phyloP scores from a whole-genome alignment of 805 yeast genomes.

The Hagleromyces aurorensis region DNA sequence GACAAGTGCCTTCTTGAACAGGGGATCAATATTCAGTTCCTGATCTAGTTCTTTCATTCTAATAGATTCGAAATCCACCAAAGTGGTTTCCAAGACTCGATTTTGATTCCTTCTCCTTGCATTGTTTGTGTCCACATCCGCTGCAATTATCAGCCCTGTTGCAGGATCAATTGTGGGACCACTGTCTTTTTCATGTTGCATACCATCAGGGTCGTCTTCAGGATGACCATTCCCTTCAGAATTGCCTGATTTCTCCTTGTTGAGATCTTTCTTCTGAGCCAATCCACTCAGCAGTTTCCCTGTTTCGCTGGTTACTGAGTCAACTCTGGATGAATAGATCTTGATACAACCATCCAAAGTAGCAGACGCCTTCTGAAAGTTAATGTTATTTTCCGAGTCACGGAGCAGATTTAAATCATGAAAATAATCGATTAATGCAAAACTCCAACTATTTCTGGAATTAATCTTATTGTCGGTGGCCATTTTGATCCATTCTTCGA shows the following conservation, averaged over 20 bases:
- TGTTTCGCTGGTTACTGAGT: constrained; percentile 85
- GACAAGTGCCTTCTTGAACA: constrained; percentile 65
- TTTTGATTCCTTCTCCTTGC: constrained; percentile 24
- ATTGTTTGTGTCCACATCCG: constrained; percentile 18
- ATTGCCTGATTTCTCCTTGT: constrained; percentile 14
- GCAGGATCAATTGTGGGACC: constrained; percentile 27
- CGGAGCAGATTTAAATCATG: constrained; percentile 69
- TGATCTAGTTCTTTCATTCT: constrained; percentile 51
- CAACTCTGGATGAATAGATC: constrained; percentile 84
- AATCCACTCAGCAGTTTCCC: constrained; percentile 75
- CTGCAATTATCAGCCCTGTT: constrained; percentile 29
- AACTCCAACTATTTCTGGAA: constrained; percentile 79
- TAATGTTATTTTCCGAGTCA: constrained; percentile 69
- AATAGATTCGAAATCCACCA: constrained; percentile 44
- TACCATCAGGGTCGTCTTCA: constrained; percentile 16
- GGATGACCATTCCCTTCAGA: constrained; percentile 20
- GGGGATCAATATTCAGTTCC: constrained; percentile 62
- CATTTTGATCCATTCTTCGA: constrained; percentile 75
- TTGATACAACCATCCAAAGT: constrained; percentile 93
- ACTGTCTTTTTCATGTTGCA: constrained; percentile 16
- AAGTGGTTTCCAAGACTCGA: constrained; percentile 35
- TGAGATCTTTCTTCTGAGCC: constrained; percentile 41
- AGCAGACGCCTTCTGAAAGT: constrained; percentile 85
- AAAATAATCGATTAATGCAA: constrained; percentile 86
- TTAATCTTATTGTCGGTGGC: constrained; percentile 82